Evolutionary conservation across 1,139 yeast species (phyloP), one percentile per base, ranked within the genome.

Genomic region (Ogataea hybrid): DNA sequence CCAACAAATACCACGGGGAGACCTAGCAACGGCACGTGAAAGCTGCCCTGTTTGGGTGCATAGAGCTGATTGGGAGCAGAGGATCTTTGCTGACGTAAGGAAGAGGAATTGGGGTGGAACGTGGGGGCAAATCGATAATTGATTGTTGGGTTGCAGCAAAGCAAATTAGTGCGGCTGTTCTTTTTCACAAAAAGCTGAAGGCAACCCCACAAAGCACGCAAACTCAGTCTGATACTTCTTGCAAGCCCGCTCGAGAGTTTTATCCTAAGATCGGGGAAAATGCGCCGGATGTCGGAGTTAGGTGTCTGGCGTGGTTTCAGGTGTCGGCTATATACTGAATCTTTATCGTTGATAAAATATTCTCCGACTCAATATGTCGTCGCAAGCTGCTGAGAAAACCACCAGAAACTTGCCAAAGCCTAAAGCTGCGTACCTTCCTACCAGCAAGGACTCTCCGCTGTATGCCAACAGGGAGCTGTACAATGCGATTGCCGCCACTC

Each of bases 361-460:
- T 11, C 27, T 9, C 27, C 27, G 27, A 25, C 12, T 11, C 14
- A 10, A 8, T 8, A 44, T 44, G 47, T 38, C 47, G 8, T 41
- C 47, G 15, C 47, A 44, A 23, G 32, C 42, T n/a, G 42, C 47
- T 4, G 39, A 34, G 16, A 68, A 62, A 46, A 71, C 74, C 30
- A 63, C 66, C 12, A 70, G 66, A 52, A 67, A 68, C 12, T 57
- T 72, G n/a, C 70, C 70, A 18, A 70, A 68, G 50, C 83, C 83
- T 6, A 64, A 62, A 12, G 72, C 84, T 1, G 83, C 84, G 0
- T 79, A 79, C 55, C 69, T 73, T 47, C 83, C 84, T 10, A 73
- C 72, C 39, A 42, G 43, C 25, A 69, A 73, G 37, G 77, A 77
- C 2, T 74, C 81, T 11, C 75, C 74, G 22, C 54, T 77, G 34